Base-by-base conservation (phyloP, 495 filamentous ascomycete species). In the Talaromyces borbonicus region DNA sequence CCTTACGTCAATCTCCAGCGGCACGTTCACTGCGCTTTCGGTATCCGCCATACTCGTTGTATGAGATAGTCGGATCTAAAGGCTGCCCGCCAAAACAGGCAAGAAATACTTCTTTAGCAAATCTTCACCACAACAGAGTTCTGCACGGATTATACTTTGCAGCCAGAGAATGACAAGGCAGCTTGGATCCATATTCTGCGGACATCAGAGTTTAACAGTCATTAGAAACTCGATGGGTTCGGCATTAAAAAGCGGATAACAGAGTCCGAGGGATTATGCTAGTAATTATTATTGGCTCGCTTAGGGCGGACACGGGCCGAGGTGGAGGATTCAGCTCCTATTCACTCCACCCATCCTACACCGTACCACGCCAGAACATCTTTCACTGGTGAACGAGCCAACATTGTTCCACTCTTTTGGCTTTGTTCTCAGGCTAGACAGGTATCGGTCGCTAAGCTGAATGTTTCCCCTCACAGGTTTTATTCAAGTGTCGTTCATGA, bases 1-100 rank as follows among this genome's bases (percentile, higher is more conserved):
- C 16, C 35, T 20, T 38, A 38, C 35, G 16, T 38, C 35, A 38
- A 38, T 38, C n/a, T 38, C 35, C 35, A 38, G 35, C 19, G 35
- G n/a, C 18, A 11, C 8, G n/a, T 38, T 36, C 6, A 18, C 14
- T 36, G 7, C 14, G 19, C 32, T 36, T 6, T 18, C 32, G 12
- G 14, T 36, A 18, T 36, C 32, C 14, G 32, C 32, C 32, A 36
- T 16, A 18, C 15, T 36, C 19, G 32, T 36, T 18, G 32, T 16
- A 16, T 36, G 14, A 36, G 32, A 36, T 18, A 36, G 8, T 18
- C 4, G 32, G 15, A 18, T 8, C 3, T 18, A 16, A 8, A 18
- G 19, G 15, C 11, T 8, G 15, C 14, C 18, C 18, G 31, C 31
- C 4, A 16, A 35, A 7, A 35, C 14, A 15, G 31, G 14, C 32